A percentile compares a stretch with the other conserved stretches of the same genome.
Evolutionary conservation across 306 rosid genomes (phyloP).

Genomic region (Trifolium dubium): DNA sequence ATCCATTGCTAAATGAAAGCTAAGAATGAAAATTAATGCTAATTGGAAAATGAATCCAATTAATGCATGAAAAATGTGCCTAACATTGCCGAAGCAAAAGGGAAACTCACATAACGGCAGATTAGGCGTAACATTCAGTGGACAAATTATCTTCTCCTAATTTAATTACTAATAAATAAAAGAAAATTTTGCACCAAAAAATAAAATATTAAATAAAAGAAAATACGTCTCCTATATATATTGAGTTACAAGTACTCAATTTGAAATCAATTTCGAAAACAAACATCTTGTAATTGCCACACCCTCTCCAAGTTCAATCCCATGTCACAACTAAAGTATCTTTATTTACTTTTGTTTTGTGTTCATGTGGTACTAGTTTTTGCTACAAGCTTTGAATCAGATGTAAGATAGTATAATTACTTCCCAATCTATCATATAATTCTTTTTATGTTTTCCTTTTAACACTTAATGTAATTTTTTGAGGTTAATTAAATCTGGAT

Average conservation of each 20-base stretch:
- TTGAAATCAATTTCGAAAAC: background rate
- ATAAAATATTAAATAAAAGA: too few species aligned
- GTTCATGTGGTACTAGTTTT: background rate
- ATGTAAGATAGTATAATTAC: conserved; percentile 1
- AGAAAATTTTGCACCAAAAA: too few species aligned
- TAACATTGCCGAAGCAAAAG: too few species aligned
- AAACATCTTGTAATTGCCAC: background rate
- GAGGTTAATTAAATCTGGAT: background rate
- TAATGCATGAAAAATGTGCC: too few species aligned
- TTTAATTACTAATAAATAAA: too few species aligned
- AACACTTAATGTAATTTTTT: background rate
- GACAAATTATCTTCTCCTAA: too few species aligned
- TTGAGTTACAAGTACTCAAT: background rate
- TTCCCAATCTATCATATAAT: background rate
- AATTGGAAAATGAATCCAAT: too few species aligned
- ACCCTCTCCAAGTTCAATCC: background rate
- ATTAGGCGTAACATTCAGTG: too few species aligned
- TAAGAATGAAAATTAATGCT: too few species aligned
- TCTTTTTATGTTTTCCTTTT: background rate
- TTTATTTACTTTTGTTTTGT: background rate
- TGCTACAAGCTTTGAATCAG: background rate
- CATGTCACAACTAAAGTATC: background rate
- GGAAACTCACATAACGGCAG: too few species aligned
- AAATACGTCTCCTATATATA: too few species aligned
- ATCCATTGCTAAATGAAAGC: too few species aligned